Percentiles rank a stretch among this genome's conserved stretches.
Conservation (phyloP, 2,329 filamentous ascomycete genomes). For the Metarhizium robertsii region DNA sequence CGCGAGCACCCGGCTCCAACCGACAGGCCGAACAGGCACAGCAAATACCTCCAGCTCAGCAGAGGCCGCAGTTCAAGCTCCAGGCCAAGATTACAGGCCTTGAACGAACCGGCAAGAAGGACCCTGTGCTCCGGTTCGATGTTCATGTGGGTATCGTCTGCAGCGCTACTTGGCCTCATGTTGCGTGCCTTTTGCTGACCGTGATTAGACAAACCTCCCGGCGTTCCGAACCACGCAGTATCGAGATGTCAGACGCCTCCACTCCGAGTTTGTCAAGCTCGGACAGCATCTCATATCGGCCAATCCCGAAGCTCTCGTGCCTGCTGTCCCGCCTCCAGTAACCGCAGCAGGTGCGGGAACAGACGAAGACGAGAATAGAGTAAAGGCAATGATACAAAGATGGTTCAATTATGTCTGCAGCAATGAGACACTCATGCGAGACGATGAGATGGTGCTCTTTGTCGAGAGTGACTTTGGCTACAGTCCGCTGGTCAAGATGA, state of each 20-base stretch:
- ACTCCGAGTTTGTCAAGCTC: constrained; percentile 95
- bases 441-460: constrained; percentile 96
- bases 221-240: constrained; percentile 97
- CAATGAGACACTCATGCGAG: constrained; percentile 85
- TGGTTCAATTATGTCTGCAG: constrained; percentile 93
- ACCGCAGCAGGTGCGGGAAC: constrained; percentile 93
- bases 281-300: constrained; percentile 91
- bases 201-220: constrained; percentile 82
- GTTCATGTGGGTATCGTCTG: constrained; percentile 62
- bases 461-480: constrained; percentile 99
- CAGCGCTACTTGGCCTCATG: not conserved
- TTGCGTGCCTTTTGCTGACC: constrained; percentile 2
- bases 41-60: constrained; percentile 45
- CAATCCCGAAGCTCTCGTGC: constrained; percentile 93
- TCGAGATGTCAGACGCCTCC: constrained; percentile 88
- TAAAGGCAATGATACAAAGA: constrained; percentile 82
- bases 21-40: constrained; percentile 25
- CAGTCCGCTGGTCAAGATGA: constrained; percentile 88
- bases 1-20: constrained; percentile 3
- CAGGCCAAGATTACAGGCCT: constrained; percentile 92
- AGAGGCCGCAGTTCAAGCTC: constrained; percentile 68
- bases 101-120: constrained; percentile 89
- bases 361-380: constrained; percentile 84
- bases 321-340: constrained; percentile 86
- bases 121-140: constrained; percentile 89